Evolutionary conservation across 257 asterid genomes (phyloP).

Genomic region (Salvia hispanica): DNA sequence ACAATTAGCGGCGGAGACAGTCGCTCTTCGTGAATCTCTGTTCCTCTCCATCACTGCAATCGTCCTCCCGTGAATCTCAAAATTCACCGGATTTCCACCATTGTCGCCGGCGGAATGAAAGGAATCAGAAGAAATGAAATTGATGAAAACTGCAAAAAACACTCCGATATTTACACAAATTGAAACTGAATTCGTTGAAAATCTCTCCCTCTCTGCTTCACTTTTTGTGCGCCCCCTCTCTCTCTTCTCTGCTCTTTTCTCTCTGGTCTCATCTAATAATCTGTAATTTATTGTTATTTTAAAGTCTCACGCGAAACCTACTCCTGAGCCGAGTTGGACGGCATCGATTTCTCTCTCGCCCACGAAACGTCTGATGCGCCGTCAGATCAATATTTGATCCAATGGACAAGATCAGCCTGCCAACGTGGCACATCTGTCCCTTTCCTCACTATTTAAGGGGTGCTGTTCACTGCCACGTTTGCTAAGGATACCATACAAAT

Average conservation of each 20-base stretch:
- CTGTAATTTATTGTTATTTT: conserved; percentile 42
- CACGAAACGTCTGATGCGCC: conserved; percentile 30
- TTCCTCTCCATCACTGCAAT: conserved; percentile 45
- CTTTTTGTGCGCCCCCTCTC: conserved; percentile 21
- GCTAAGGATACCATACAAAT: too few relatives aligned
- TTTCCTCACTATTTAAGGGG: conserved; percentile 37
- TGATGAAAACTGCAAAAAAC: conserved; percentile 20
- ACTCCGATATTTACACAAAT: conserved; percentile 41
- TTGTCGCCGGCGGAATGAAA: conserved; percentile 31
- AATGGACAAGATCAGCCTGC: conserved; percentile 42
- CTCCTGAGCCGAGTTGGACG: conserved; percentile 52
- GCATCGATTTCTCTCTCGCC: conserved; percentile 48
- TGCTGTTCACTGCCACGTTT: too few relatives aligned
- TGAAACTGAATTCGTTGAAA: conserved; percentile 37
- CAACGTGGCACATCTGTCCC: conserved; percentile 66
- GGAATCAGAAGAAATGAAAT: conserved; percentile 13
- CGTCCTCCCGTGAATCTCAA: neutral
- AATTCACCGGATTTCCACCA: conserved; percentile 43
- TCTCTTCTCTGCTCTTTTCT: neutral
- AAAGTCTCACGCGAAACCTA: conserved; percentile 58
- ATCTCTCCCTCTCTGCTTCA: conserved; percentile 11
- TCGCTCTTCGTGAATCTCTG: conserved; percentile 37
- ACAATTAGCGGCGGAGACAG: conserved; percentile 35
- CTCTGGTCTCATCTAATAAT: conserved; percentile 26
- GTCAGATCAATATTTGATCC: conserved; percentile 43